phyloP scores from a whole-genome alignment of 768 basidiomycete species.

The Suillus decipiens region DNA sequence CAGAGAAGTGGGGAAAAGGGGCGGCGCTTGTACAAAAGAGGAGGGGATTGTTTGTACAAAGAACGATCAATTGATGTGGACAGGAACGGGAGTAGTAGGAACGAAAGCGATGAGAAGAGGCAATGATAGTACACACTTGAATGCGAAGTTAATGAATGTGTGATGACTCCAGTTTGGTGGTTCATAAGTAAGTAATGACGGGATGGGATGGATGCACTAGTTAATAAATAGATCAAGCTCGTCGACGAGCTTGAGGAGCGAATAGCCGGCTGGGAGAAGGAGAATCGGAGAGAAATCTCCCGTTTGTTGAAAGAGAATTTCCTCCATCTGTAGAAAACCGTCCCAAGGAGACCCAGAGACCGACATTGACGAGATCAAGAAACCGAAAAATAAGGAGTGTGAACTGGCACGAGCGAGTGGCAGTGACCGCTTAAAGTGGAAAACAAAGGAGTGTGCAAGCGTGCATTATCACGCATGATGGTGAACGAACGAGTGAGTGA shows the following conservation, averaged over 20 bases:
- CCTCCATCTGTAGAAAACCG: not conserved
- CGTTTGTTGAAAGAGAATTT: conserved; percentile 4
- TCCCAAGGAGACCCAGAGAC: not conserved
- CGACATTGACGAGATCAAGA: not conserved
- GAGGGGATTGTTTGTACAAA: not conserved
- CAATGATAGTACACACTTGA: not conserved
- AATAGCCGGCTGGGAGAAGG: conserved; percentile 11
- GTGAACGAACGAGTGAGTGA: conserved; percentile 13
- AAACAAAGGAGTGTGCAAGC: not conserved
- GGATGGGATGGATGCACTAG: conserved; percentile 1
- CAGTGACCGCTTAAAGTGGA: not conserved
- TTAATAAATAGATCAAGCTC: conserved; percentile 10
- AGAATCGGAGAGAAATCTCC: not conserved
- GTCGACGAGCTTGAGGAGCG: not conserved
- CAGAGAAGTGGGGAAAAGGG: not conserved
- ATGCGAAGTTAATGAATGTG: conserved; percentile 6
- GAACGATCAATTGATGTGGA: not conserved
- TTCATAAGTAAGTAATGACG: conserved; percentile 4
- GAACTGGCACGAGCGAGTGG: not conserved
- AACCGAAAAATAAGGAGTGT: not conserved
- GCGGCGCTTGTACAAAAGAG: not conserved
- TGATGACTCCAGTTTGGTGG: conserved; percentile 1
- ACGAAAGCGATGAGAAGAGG: not conserved
- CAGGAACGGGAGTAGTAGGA: conserved; percentile 1
- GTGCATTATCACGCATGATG: conserved; percentile 6